A percentile compares a stretch with the other conserved stretches of the same genome.
phyloP scores from a whole-genome alignment of 345 rosid species.

The Carallia brachiata region DNA sequence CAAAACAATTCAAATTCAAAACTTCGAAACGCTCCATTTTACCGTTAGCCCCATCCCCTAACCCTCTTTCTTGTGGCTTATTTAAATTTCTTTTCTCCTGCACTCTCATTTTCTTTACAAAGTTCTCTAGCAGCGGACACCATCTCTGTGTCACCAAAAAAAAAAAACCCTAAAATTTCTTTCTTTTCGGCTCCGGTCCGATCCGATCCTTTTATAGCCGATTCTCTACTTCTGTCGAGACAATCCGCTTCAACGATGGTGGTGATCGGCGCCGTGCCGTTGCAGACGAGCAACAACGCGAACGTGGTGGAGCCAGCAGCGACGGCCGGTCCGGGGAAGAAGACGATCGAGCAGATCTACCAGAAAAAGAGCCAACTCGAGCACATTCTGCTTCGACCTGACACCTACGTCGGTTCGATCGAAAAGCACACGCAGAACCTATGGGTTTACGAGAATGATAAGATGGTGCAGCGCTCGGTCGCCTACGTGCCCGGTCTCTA shows the following conservation, averaged over 20 bases:
- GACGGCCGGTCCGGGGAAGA: conserved; percentile 34
- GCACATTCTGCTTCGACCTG: conserved; percentile 96
- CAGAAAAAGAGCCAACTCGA: conserved; percentile 99
- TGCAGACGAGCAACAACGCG: conserved; percentile 66
- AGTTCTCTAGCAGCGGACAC: conserved; percentile 4
- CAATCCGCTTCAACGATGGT: conserved; percentile 14
- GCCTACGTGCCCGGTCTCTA: conserved; percentile 89
- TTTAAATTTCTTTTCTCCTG: not conserved
- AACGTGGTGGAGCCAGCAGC: conserved; percentile 34
- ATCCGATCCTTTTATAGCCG: not conserved
- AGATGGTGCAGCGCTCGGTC: conserved; percentile 67
- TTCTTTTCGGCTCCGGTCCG: not conserved
- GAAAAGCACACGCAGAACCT: conserved; percentile 85
- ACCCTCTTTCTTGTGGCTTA: not conserved
- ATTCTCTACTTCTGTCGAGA: not conserved
- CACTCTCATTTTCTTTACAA: not conserved
- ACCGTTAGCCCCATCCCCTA: conserved; percentile 10
- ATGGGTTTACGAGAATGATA: conserved; percentile 78
- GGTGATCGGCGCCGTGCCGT: conserved; percentile 45
- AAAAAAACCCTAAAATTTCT: not conserved
- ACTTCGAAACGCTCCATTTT: not conserved
- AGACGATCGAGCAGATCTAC: conserved; percentile 87
- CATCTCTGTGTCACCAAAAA: conserved; percentile 15
- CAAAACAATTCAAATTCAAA: conserved; percentile 17
- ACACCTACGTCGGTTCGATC: conserved; percentile 92